Evolutionary conservation across 2,329 filamentous ascomycete species (phyloP).

Genomic region (Microthyrium microscopicum): DNA sequence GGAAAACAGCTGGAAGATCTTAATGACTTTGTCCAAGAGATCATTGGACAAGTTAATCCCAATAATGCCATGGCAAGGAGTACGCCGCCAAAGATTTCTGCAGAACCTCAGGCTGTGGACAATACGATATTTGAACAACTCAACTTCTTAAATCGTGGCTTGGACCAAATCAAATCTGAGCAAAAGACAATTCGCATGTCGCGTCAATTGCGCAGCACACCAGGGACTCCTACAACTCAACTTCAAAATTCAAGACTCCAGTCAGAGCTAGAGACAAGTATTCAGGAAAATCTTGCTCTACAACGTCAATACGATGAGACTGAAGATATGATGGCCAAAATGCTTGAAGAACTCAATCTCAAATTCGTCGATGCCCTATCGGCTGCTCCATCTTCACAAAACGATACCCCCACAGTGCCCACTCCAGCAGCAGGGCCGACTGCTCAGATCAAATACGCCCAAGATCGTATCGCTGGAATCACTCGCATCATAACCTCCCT

Average conservation of each 20-base stretch:
- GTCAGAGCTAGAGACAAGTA: slow-evolving; percentile 7
- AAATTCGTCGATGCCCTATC: slow-evolving; percentile 36
- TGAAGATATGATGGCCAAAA: slow-evolving; percentile 14
- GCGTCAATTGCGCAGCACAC: not conserved
- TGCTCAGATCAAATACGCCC: slow-evolving; percentile 52
- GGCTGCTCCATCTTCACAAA: not conserved
- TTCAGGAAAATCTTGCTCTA: slow-evolving; percentile 7
- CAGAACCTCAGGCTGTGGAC: not conserved
- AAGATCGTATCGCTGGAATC: slow-evolving; percentile 37
- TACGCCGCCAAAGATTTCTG: not conserved
- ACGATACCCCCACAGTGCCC: not conserved
- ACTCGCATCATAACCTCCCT: slow-evolving; percentile 15
- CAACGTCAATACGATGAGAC: slow-evolving; percentile 3
- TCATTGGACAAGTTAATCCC: slow-evolving; percentile 49
- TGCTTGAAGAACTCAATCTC: slow-evolving; percentile 37
- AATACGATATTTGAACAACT: slow-evolving; percentile 32
- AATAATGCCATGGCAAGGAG: slow-evolving; percentile 17
- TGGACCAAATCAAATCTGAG: slow-evolving; percentile 20
- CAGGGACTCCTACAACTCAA: not conserved
- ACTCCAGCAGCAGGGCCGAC: slow-evolving; percentile 29
- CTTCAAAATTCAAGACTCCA: slow-evolving; percentile 1
- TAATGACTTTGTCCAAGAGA: slow-evolving; percentile 48
- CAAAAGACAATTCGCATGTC: slow-evolving; percentile 2
- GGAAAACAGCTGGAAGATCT: slow-evolving; percentile 51
- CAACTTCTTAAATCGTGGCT: slow-evolving; percentile 51